Conservation (phyloP, 371 early-diverging fungal species). For the Mucor velutinosus region DNA sequence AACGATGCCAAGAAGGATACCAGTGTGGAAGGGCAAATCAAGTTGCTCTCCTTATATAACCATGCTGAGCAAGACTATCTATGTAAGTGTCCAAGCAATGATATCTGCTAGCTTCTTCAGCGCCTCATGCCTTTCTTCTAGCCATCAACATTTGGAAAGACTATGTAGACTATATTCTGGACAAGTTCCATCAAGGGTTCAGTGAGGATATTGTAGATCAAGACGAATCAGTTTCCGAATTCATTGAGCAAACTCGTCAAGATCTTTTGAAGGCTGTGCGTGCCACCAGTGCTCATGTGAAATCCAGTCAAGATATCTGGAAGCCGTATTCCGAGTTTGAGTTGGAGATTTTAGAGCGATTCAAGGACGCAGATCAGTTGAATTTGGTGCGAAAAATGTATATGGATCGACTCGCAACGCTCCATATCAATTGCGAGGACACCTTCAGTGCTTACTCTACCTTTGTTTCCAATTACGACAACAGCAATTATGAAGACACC, state of each 20-base stretch:
- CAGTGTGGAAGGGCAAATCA: slow-evolving; percentile 34
- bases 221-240: slow-evolving; percentile 19
- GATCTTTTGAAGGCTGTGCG: slow-evolving; percentile 41
- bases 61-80: slow-evolving; percentile 60
- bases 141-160: slow-evolving; percentile 63
- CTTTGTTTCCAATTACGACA: slow-evolving; percentile 59
- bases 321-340: slow-evolving; percentile 58
- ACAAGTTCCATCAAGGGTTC: slow-evolving; percentile 31
- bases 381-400: slow-evolving; percentile 13
- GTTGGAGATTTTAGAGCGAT: slow-evolving; percentile 17
- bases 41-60: slow-evolving; percentile 47
- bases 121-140: slow-evolving; percentile 11
- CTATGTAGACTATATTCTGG: slow-evolving; percentile 48
- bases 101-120: neutral
- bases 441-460: slow-evolving; percentile 71
- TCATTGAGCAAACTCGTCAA: slow-evolving; percentile 38
- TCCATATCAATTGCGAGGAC: slow-evolving; percentile 58
- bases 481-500: slow-evolving; percentile 58
- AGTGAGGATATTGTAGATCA: slow-evolving; percentile 27
- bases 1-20: slow-evolving; percentile 49
- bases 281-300: slow-evolving; percentile 52
- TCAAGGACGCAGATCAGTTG: slow-evolving; percentile 15
- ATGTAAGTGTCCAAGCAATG: slow-evolving; percentile 40
- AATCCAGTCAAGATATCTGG: slow-evolving; percentile 65
- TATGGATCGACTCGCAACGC: slow-evolving; percentile 44